Evolutionary conservation across 1,284 basidiomycete species (phyloP), one percentile per base, ranked within the genome.

Genomic region (Anthracocystis setariae): DNA sequence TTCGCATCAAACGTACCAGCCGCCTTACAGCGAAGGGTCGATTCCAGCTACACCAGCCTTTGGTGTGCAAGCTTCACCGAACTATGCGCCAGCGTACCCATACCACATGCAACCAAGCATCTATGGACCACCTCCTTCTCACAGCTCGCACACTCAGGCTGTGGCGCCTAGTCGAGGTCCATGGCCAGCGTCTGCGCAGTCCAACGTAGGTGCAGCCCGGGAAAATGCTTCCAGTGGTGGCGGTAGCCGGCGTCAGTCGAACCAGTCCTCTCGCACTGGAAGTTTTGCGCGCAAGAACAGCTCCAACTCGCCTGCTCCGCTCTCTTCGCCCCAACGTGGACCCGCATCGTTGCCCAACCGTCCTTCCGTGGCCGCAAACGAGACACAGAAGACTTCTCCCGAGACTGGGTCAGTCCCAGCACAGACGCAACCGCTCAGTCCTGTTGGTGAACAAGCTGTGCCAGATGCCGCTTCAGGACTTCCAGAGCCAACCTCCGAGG

Each of bases 261-360:
- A 56, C 23, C 64, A 56, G 43, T 42, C 64, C 7, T 33, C 44
- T 17, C 48, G 58, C 10, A 39, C 53, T 29, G 39, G 42, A 13
- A 49, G 42, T 24, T n/a, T 29, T 3, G 37, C 42, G 17, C 48
- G 58, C 10, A 54, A 53, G 43, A 32, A 48, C 4, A 61, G 53
- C 46, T 67, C 64, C 53, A 60, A 57, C 38, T 56, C 64, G 5
- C 57, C 64, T 20, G 57, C 57, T 38, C 50, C 56, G 17, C 45
- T 29, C 5, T 44, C 57, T 18, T 66, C 57, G 27, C 57, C 63
- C 1, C 57, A 48, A 17, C 52, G 52, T 12, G 54, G 27, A 7
- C 15, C 47, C 18, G 44, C 57, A 9, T n/a, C 52, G 5, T 18
- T 52, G 42, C 53, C 64, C 3, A 53, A 46, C 23, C 64, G 64